Base-by-base conservation (phyloP, 352 stramenopile genomes). In the Thraustotheca clavata region DNA sequence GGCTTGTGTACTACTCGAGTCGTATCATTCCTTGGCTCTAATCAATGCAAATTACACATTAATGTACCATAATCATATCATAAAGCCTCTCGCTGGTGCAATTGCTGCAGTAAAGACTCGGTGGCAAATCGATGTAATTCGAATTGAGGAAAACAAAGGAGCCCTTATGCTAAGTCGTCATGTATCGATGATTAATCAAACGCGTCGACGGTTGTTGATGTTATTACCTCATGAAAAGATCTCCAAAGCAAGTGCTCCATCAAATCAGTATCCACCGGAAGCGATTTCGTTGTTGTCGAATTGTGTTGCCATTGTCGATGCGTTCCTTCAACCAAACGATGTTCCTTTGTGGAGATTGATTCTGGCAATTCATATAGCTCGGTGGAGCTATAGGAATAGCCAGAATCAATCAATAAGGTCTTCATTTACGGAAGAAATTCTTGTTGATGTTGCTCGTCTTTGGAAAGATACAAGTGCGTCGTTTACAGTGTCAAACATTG, bases 281-380 rank as follows among this genome's bases (percentile, higher is more conserved):
- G n/a, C 27, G 2, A n/a, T 27, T 24, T n/a, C 39, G 39, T 24
- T 27, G 22, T n/a, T 47, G 39, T 24, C 27, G 39, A n/a, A 47
- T n/a, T 47, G 2, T 24, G 27, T 47, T 47, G 39, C 39, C 2
- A 4, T 24, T 24, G 39, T 47, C 39, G 39, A 47, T 4, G 39
- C 2, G 2, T 27, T 47, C 39, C 7, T 60, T 20, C 27, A 52
- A n/a, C 8, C 33, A 6, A 31, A 50, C 16, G 27, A 62, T 50
- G 33, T 49, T 7, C 20, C 1, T 6, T n/a, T 62, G 55, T 65
- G 57, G 57, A 40, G 57, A 20, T 65, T 52, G 29, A 6, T 65
- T n/a, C 9, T 65, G 1, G 22, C 57, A 7, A 26, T 49, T 2
- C 32, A 18, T 9, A 18, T 20, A 16, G 20, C 38, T 43, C 38